Evolutionary conservation across 441 rosid species (phyloP), one percentile per base, ranked within the genome.

Genomic region (Pelargonium fulgidum): DNA sequence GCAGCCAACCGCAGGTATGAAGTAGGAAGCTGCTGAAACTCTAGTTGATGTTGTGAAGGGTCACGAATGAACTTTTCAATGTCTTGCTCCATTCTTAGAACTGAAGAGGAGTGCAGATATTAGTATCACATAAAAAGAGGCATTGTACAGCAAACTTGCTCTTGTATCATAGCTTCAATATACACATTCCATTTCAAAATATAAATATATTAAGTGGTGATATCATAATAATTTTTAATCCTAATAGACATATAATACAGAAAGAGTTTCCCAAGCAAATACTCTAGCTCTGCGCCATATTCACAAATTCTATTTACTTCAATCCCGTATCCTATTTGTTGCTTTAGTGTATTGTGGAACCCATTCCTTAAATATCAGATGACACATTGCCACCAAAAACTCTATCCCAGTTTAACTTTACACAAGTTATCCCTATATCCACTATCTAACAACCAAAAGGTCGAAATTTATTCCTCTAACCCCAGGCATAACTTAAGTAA

Each of bases 81-180:
- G 64, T 87, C 96, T 82, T 87, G 96, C 81, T 89, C 96, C 87
- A 89, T 86, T 66, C 96, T 81, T 68, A 89, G 74, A 82, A 89
- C 92, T 84, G 78, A 77, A 65, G 12, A 71, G 52, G 48, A 75
- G 29, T 47, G n/a, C n/a, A 42, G 13, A 29, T 44, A 63, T 39
- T 62, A 14, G 33, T 11, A 70, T 11, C 41, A 17, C 44, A 64
- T 6, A 45, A 50, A 14, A 52, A n/a, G 59, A 5, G 19, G 19
- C 22, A 52, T 17, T 17, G 62, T 16, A 17, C 4, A 56, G 26
- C 24, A 17, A 56, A 56, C 11, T 7, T 17, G 10, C 62, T 17
- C 12, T 16, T 56, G 61, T 16, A 54, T 54, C 61, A 54, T 6
- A 54, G 61, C 61, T 54, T 54, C 8, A 54, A 54, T 54, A 54